Percentiles rank a stretch among this genome's conserved stretches.
phyloP scores from a whole-genome alignment of 2,329 filamentous ascomycete species.

The Monascus ruber region DNA sequence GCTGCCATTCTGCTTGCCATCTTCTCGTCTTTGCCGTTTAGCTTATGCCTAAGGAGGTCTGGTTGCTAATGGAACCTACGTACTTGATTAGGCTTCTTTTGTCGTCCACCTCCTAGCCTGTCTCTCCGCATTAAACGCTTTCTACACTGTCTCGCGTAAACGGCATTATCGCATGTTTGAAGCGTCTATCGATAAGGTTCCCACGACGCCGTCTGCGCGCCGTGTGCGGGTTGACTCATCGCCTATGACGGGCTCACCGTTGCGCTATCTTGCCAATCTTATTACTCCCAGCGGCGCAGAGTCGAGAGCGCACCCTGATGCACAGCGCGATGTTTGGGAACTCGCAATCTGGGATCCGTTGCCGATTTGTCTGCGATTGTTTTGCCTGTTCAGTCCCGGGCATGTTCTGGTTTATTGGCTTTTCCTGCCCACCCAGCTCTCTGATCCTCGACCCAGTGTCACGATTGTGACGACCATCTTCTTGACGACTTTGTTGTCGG shows the following conservation, averaged over 20 bases:
- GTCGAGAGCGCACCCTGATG: conserved; percentile 64
- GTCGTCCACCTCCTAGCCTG: conserved; percentile 58
- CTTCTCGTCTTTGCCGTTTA: conserved; percentile 3
- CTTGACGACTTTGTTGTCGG: conserved; percentile 61
- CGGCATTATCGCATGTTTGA: conserved; percentile 89
- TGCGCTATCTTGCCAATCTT: conserved; percentile 60
- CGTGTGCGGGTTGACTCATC: conserved; percentile 82
- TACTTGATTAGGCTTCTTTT: conserved; percentile 47
- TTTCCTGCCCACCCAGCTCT: conserved; percentile 63
- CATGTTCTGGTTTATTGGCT: conserved; percentile 87
- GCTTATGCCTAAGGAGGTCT: too few relatives aligned
- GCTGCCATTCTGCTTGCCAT: conserved; percentile 12
- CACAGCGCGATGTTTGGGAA: conserved; percentile 84
- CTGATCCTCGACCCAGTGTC: conserved; percentile 72
- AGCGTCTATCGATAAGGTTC: conserved; percentile 62
- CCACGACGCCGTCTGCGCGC: conserved; percentile 72
- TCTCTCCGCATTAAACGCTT: conserved; percentile 62
- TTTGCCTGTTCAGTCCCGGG: conserved; percentile 85
- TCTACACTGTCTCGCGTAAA: conserved; percentile 70
- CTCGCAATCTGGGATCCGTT: conserved; percentile 87
- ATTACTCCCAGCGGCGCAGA: conserved; percentile 62
- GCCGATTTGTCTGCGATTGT: conserved; percentile 67
- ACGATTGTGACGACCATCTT: conserved; percentile 75
- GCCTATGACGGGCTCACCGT: conserved; percentile 63
- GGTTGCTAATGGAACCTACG: background rate